Evolutionary conservation across 139 green algal species (phyloP).

Genomic region (Picochlorum sp.): DNA sequence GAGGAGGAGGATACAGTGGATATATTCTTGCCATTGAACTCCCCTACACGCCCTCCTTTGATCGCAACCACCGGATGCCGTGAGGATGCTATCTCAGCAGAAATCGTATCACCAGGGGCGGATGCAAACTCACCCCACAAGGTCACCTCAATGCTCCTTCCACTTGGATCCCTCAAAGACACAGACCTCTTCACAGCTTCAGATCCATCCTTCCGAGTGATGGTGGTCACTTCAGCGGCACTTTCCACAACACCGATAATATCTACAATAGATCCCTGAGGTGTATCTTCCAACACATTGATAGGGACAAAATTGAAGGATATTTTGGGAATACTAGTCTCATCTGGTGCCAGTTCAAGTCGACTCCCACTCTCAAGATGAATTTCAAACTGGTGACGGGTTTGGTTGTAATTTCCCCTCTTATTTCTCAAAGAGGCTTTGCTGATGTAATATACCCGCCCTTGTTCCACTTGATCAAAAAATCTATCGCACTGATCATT

Average conservation of each 20-base stretch:
- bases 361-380: conserved; percentile 56
- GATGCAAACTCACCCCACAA: conserved; percentile 70
- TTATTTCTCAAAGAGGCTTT: conserved; percentile 66
- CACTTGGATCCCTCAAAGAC: conserved; percentile 63
- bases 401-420: conserved; percentile 34
- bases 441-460: conserved; percentile 70
- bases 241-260: conserved; percentile 80
- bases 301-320: conserved; percentile 73
- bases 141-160: conserved; percentile 76
- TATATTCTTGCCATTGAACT: conserved; percentile 91
- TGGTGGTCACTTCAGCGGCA: conserved; percentile 40
- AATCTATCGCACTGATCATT: conserved; percentile 32
- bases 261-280: conserved; percentile 65
- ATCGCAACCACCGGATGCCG: conserved; percentile 67
- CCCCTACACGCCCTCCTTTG: conserved; percentile 78
- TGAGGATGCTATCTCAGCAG: conserved; percentile 4
- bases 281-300: conserved; percentile 56
- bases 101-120: conserved; percentile 46
- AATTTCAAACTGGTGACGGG: conserved; percentile 86
- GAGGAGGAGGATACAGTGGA: conserved; percentile 52
- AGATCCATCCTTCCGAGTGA: conserved; percentile 70
- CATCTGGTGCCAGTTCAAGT: conserved; percentile 43
- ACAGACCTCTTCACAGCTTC: conserved; percentile 78
- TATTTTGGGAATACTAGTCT: conserved; percentile 57
- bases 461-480: conserved; percentile 40